Conservation (phyloP, 108 stramenopile species). For the Stephanodiscus triporus region DNA sequence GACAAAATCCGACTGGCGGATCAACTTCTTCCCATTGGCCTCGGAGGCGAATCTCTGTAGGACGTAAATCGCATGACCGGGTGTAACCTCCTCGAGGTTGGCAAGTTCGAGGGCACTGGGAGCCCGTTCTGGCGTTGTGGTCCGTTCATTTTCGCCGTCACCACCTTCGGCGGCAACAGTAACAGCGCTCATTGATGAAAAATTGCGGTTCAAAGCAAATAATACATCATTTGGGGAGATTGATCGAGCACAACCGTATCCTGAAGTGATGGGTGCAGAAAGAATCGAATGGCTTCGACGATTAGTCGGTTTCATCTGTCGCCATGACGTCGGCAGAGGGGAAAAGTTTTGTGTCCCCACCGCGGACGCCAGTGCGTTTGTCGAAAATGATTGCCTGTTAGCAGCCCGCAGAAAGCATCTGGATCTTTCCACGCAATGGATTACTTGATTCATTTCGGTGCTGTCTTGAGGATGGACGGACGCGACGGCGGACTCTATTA, state of each 20-base stretch:
- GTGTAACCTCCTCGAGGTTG: constrained; percentile 39
- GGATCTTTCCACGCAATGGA: constrained; percentile 24
- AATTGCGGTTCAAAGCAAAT: not conserved
- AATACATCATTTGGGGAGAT: not conserved
- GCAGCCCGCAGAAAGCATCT: constrained; percentile 15
- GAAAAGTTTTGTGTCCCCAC: constrained; percentile 9
- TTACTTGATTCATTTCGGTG: constrained; percentile 21
- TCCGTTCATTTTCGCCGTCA: not conserved
- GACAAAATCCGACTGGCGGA: constrained; percentile 43
- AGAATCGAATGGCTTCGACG: not conserved
- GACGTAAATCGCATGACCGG: constrained; percentile 47
- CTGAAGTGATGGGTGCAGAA: constrained; percentile 5
- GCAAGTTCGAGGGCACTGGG: constrained; percentile 55
- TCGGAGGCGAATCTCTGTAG: constrained; percentile 39
- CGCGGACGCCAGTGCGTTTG: not conserved
- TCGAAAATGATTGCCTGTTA: constrained; percentile 5
- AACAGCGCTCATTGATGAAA: constrained; percentile 8
- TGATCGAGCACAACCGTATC: not conserved
- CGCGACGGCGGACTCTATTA: no score
- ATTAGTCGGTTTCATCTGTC: not conserved
- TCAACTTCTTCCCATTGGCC: constrained; percentile 29
- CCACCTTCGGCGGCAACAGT: not conserved
- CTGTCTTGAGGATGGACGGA: no score
- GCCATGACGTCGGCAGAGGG: not conserved
- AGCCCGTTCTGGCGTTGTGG: not conserved